Evolutionary conservation across 2,329 filamentous ascomycete genomes (phyloP), one percentile per base, ranked within the genome.

Genomic region (Ophiostoma australiae): DNA sequence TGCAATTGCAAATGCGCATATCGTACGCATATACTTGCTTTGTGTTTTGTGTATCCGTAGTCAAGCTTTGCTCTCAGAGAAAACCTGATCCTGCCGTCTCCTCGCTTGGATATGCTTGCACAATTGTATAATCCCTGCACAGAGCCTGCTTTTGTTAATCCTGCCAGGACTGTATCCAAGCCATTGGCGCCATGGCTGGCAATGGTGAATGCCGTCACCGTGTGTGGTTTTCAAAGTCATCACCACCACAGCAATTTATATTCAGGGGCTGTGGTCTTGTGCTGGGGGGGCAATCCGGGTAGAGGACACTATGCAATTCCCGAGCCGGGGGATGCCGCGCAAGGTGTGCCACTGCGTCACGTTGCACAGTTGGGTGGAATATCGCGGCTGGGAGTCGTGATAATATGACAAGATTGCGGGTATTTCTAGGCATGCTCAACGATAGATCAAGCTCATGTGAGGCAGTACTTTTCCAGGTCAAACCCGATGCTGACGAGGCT

Each of bases 331-430:
- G 35, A 39, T 66, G 63, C 63, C 35, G 63, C 33, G n/a, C 35
- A 35, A 66, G 33, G 10, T 39, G 63, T 66, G 35, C 35, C 63
- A 66, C 63, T 66, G 63, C 63, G 37, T 66, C 63, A 66, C 20
- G 63, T 66, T 35, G 63, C n/a, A 66, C 63, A 13, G 63, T 41
- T 66, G 63, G 23, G 35, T 35, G 20, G 63, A 41, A 66, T 39
- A 66, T 66, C 35, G 33, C 63, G 35, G 63, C 35, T 39, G 63
- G 20, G 10, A n/a, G 17, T 48, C 44, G 44, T 48, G 11, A 48
- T 7, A 48, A 48, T 48, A 20, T 66, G 17, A 39, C 11, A 31
- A 66, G 20, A 41, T n/a, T 20, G 20, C 33, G 33, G 15, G 63
- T 66, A 66, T 66, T 66, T 66, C n/a, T 66, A 35, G 63, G 33